phyloP scores from a whole-genome alignment of 306 rosid species.

The Begonia fuchsioides region DNA sequence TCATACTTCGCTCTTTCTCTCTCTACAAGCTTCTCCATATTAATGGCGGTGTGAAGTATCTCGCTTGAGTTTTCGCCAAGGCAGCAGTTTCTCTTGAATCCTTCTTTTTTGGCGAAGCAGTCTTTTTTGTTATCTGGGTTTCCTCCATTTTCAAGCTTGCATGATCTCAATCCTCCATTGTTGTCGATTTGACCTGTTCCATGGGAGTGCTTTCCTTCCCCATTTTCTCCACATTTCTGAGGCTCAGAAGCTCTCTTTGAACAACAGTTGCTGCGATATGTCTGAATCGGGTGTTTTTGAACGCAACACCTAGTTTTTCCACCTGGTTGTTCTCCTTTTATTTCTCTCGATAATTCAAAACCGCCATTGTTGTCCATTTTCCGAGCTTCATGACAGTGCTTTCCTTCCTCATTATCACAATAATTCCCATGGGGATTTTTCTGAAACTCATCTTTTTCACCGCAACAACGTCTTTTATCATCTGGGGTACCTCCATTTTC shows the following conservation, averaged over 20 bases:
- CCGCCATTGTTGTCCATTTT: constrained; percentile 11
- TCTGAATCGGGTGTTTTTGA: constrained; percentile 3
- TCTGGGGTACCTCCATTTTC: not conserved
- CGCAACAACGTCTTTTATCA: constrained; percentile 1
- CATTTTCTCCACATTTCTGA: too few species aligned
- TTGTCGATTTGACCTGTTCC: too few species aligned
- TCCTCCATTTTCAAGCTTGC: not conserved
- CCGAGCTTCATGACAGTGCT: constrained; percentile 20
- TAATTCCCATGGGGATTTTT: not conserved
- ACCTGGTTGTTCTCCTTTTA: too few species aligned
- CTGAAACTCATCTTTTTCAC: not conserved
- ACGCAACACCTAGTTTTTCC: too few species aligned
- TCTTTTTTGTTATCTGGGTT: not conserved
- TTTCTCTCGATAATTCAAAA: constrained; percentile 2
- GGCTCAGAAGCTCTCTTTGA: not conserved
- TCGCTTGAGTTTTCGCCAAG: too few species aligned
- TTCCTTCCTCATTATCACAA: constrained; percentile 8
- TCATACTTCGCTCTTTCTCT: constrained; percentile 17
- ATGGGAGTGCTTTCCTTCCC: too few species aligned
- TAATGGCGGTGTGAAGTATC: constrained; percentile 15
- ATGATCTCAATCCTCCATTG: not conserved
- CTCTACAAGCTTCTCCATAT: constrained; percentile 9
- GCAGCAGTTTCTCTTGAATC: too few species aligned
- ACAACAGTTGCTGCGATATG: constrained; percentile 12
- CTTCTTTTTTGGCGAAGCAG: not conserved